Conservation (phyloP, 2,329 filamentous ascomycete genomes). For the Hypomyces rosellus region DNA sequence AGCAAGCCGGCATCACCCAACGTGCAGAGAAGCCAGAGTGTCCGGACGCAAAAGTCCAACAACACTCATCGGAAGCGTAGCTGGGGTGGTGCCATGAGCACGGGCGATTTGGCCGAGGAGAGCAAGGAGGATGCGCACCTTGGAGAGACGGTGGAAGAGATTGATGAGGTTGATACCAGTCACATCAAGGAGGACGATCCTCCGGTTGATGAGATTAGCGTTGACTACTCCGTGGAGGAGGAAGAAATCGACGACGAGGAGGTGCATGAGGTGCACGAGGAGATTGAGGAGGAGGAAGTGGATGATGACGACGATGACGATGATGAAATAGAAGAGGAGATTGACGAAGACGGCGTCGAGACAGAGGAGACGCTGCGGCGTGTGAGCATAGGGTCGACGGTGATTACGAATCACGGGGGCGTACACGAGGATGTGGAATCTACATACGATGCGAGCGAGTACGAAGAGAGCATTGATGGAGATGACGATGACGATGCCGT, state of each 20-base stretch:
- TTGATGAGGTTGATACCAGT: slow-evolving; percentile 27
- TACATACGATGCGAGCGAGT: slow-evolving; percentile 21
- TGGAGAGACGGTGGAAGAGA: slow-evolving; percentile 58
- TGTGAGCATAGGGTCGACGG: slow-evolving; percentile 42
- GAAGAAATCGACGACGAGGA: neutral
- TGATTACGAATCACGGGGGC: slow-evolving; percentile 28
- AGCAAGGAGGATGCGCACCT: slow-evolving; percentile 59
- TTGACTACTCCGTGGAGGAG: neutral
- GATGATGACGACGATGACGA: slow-evolving; percentile 14
- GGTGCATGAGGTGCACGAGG: neutral
- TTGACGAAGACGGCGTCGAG: slow-evolving; percentile 31
- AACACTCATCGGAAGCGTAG: slow-evolving; percentile 59
- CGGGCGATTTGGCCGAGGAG: slow-evolving; percentile 45
- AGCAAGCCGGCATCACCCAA: slow-evolving; percentile 61
- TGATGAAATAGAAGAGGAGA: slow-evolving; percentile 16
- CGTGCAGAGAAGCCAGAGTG: slow-evolving; percentile 72
- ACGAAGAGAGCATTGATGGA: slow-evolving; percentile 15
- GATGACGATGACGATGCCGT: slow-evolving; percentile 21
- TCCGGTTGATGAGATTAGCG: neutral
- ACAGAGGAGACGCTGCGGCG: slow-evolving; percentile 49
- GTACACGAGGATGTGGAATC: neutral
- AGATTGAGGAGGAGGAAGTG: neutral
- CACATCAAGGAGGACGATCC: slow-evolving; percentile 10
- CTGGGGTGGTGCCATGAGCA: slow-evolving; percentile 52
- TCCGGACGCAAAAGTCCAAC: slow-evolving; percentile 50